Conservation (phyloP, 345 rosid genomes). For the Syzygium grande region DNA sequence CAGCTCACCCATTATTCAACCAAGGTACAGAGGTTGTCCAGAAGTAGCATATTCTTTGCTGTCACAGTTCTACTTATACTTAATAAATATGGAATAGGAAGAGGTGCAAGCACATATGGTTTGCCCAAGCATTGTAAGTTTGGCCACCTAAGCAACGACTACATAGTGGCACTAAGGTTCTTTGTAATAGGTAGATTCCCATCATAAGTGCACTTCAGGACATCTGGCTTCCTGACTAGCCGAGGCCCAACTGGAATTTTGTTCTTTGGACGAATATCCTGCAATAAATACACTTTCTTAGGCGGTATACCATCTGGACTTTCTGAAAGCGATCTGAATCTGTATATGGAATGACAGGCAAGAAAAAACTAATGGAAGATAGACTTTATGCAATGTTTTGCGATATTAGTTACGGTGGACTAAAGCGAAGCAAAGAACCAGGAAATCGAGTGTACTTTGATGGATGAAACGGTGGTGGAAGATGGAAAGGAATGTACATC, state of each 20-base stretch:
- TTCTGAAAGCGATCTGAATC: background rate
- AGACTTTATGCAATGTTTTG: background rate
- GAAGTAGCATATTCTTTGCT: background rate
- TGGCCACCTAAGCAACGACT: constrained; percentile 5
- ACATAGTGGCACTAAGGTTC: constrained; percentile 41
- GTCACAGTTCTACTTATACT: background rate
- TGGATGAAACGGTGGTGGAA: background rate
- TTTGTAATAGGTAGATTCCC: constrained; percentile 65
- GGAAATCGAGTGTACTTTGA: background rate
- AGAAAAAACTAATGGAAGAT: background rate
- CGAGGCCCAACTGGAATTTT: constrained; percentile 59
- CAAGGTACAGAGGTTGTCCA: background rate
- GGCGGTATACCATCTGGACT: background rate
- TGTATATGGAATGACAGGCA: background rate
- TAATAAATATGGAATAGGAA: background rate
- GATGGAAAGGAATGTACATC: background rate
- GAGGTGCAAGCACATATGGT: background rate
- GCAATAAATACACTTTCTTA: background rate
- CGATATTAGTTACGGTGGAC: background rate
- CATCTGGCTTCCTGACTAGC: constrained; percentile 58
- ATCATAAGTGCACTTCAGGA: constrained; percentile 62
- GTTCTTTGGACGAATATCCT: constrained; percentile 77
- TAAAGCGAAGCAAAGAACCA: background rate
- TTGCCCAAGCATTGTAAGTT: background rate
- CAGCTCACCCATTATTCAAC: background rate